Evolutionary conservation across 1,284 basidiomycete genomes (phyloP), one percentile per base, ranked within the genome.

Genomic region (Ustilago trichophora): DNA sequence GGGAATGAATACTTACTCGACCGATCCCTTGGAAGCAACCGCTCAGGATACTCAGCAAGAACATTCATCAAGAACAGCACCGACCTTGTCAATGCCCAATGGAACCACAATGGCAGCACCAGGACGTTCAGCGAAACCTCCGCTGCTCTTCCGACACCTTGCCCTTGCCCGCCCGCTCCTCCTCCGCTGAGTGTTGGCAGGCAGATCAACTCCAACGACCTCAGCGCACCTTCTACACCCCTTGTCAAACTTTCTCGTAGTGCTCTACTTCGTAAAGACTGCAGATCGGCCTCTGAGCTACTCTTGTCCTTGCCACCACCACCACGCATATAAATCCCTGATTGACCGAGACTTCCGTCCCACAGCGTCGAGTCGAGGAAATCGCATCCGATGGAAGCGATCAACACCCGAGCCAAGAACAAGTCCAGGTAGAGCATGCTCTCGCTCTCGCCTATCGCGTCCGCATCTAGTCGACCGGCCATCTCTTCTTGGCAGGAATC

Each of bases 401-500:
- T 52, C 38, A 64, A 27, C 24, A 57, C 60, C n/a, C 49, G 29
- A 0, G 53, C 53, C 10, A 64, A 29, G 36, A 56, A 64, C 13
- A 56, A 36, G 36, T 64, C 60, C 16, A 64, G 32, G 19, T 57
- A 64, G 6, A 64, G 49, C 60, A 64, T 56, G 11, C 43, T 64
- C 21, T 64, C 60, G 24, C 49, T 21, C 38, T 64, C 60, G 24
- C 60, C 53, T 18, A 48, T 52, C 9, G 48, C 47, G 19, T 64
- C 48, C 6, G 53, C 53, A 26, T 64, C 60, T 18, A 64, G 19
- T 8, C 48, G 24, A 2, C 53, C 53, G 29, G 53, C 60, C 53
- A 64, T 64, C 49, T 64, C 48, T 15, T 64, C 60, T 36, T 64
- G 60, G 22, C 60, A 64, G 34, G 47, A 47, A 16, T 64, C 60